Evolutionary conservation across 192 early-diverging fungal genomes (phyloP), one percentile per base, ranked within the genome.

Genomic region (Backusella liffmaniae): DNA sequence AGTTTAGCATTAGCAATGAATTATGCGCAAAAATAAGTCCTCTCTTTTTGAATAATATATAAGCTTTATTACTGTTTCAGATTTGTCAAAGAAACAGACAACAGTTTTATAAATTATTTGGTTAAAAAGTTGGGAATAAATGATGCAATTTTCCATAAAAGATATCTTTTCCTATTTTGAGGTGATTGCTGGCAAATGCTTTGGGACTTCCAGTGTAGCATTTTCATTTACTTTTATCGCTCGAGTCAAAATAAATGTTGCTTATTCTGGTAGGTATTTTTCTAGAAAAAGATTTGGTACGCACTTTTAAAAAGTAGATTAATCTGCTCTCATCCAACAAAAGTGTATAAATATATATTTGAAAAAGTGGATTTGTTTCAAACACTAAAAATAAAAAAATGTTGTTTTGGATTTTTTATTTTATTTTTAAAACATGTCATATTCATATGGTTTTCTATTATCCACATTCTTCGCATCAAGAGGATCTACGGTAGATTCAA

Each of bases 401-500:
- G n/a, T n/a, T n/a, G n/a, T n/a, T n/a, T n/a, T n/a, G n/a, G n/a
- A n/a, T n/a, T 46, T 26, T 37, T 35, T 69, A 21, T 30, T 15
- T 32, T 32, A 3, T 32, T 32, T 32, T 74, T 67, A 67, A 46
- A 67, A 49, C 49, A 76, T 76, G 51, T 77, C 76, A 39, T 73
- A 73, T 51, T 80, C 79, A 62, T 76, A 80, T 8, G 41, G 0
- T 51, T 73, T 73, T 21, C 66, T 71, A 23, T 73, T 76, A 70
- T 80, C 79, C 1, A 76, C 79, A 49, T 80, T 76, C 39, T 69
- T 66, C 9, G 79, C 79, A 76, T 80, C 79, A 49, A 80, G 29
- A 21, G 79, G 79, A 68, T 80, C 79, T 0, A 73, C 67, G 8
- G 73, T 41, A 30, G 56, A 62, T 30, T 62, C 56, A 12, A 62